phyloP scores from a whole-genome alignment of 345 rosid genomes.

The Anastatica hierochuntica region DNA sequence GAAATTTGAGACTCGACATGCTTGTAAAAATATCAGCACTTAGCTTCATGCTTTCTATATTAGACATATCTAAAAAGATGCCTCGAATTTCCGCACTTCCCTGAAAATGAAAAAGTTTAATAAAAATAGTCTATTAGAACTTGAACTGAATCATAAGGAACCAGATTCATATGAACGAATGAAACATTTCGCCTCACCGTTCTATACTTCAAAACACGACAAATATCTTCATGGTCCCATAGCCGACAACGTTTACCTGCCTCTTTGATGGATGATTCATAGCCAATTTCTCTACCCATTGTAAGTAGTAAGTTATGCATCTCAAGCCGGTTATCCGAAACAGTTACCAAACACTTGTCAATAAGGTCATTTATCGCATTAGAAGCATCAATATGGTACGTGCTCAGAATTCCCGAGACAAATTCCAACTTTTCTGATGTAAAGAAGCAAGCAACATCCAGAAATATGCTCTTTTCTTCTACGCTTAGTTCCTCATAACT shows the following conservation, averaged over 20 bases:
- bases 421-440: neutral
- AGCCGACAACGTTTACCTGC: constrained; percentile 20
- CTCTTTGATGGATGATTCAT: constrained; percentile 15
- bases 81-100: constrained; percentile 23
- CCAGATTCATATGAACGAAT: neutral
- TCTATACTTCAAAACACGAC: constrained; percentile 14
- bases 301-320: constrained; percentile 33
- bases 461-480: constrained; percentile 23
- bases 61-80: constrained; percentile 16
- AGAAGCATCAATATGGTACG: constrained; percentile 6
- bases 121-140: too few species aligned
- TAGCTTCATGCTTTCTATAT: constrained; percentile 9
- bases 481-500: constrained; percentile 28
- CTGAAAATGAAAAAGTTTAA: constrained; percentile 2
- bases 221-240: constrained; percentile 23
- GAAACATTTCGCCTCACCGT: constrained; percentile 11
- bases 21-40: constrained; percentile 5
- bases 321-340: neutral
- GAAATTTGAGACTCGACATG: constrained; percentile 28
- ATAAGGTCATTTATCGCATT: constrained; percentile 13
- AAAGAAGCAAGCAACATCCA: constrained; percentile 36
- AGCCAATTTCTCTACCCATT: constrained; percentile 23
- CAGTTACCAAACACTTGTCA: constrained; percentile 24
- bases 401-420: constrained; percentile 11
- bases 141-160: too few species aligned